A percentile compares a stretch with the other conserved stretches of the same genome.
Evolutionary conservation across 2,329 filamentous ascomycete species (phyloP).

Genomic region (Aureobasidium lini): DNA sequence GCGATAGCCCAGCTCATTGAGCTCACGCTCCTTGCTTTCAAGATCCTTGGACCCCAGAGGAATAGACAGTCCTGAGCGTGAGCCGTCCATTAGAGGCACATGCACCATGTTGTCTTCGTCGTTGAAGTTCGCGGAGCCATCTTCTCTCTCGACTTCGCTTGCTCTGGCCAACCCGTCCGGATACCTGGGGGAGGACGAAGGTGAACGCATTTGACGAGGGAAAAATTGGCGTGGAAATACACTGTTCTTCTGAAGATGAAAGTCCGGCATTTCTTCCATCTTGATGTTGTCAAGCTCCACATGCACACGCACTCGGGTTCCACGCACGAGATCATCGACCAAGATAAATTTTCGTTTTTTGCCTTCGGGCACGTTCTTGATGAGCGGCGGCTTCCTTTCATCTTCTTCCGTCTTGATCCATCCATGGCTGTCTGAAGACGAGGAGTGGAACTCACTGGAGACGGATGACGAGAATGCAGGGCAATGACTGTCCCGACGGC

Average conservation of each 20-base stretch:
- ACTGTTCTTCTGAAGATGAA: slow-evolving; percentile 81
- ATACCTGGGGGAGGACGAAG: slow-evolving; percentile 66
- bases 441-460: slow-evolving; percentile 52
- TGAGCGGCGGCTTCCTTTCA: slow-evolving; percentile 60
- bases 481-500: slow-evolving; percentile 71
- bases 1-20: slow-evolving; percentile 88
- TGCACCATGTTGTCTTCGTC: slow-evolving; percentile 39
- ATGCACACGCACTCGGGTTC: slow-evolving; percentile 74
- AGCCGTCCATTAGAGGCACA: slow-evolving; percentile 54
- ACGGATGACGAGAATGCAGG: slow-evolving; percentile 56
- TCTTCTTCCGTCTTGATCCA: slow-evolving; percentile 42
- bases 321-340: slow-evolving; percentile 79
- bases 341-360: slow-evolving; percentile 96
- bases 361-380: slow-evolving; percentile 78
- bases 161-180: slow-evolving; percentile 39
- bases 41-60: slow-evolving; percentile 63
- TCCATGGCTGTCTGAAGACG: slow-evolving; percentile 28
- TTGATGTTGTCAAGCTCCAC: slow-evolving; percentile 91
- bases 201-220: slow-evolving; percentile 84
- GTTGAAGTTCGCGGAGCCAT: slow-evolving; percentile 1
- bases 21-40: slow-evolving; percentile 73
- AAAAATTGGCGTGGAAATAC: slow-evolving; percentile 91
- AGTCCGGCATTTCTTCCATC: slow-evolving; percentile 92
- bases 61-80: slow-evolving; percentile 64
- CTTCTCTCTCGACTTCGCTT: slow-evolving; percentile 21